Evolutionary conservation across 306 rosid species (phyloP).

Genomic region (Glycine latifolia): DNA sequence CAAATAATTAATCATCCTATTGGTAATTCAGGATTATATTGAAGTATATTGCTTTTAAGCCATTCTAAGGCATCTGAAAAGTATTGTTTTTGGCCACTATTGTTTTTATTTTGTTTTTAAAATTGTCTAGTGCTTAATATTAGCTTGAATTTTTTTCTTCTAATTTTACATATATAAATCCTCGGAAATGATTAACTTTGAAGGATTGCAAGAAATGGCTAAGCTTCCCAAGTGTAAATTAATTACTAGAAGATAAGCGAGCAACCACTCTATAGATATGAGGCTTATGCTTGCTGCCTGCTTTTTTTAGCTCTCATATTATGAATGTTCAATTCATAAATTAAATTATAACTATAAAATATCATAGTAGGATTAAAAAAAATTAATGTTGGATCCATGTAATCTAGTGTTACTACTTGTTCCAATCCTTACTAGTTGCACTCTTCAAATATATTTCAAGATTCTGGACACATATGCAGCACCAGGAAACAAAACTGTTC

Average conservation of each 20-base stretch:
- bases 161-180: too few relatives aligned
- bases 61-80: too few relatives aligned
- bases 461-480: conserved; percentile 96
- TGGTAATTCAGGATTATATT: too few relatives aligned
- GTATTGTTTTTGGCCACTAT: too few relatives aligned
- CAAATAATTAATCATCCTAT: too few relatives aligned
- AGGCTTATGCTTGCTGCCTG: conserved; percentile 11
- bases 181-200: too few relatives aligned
- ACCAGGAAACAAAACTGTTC: conserved; percentile 97
- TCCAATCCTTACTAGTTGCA: conserved; percentile 25
- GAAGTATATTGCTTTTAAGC: too few relatives aligned
- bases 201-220: neutral
- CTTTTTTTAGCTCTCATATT: conserved; percentile 7
- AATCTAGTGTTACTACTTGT: neutral
- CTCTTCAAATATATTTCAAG: conserved; percentile 60
- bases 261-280: neutral
- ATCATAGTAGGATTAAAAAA: neutral
- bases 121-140: too few relatives aligned
- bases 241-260: conserved; percentile 14
- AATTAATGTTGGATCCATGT: neutral
- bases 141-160: too few relatives aligned
- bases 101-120: too few relatives aligned
- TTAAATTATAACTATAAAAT: neutral
- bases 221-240: conserved; percentile 8
- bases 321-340: neutral